Percentiles rank a stretch among this genome's conserved stretches.
phyloP scores from a whole-genome alignment of 2,329 filamentous ascomycete genomes.

The Colletotrichum tamarilloi region DNA sequence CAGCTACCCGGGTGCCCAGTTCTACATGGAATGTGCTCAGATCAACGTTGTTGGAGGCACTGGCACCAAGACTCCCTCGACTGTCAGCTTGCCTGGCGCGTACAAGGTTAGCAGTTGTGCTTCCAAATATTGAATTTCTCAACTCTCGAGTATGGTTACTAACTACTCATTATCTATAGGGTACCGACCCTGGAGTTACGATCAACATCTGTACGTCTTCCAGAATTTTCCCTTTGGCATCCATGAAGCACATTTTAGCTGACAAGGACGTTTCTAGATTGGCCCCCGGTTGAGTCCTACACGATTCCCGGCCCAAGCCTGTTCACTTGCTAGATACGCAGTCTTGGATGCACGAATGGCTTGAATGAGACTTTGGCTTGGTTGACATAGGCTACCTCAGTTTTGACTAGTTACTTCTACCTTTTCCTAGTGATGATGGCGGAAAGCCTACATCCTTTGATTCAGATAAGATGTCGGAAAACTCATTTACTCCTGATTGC shows the following conservation, averaged over 20 bases:
- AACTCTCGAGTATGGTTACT: not conserved
- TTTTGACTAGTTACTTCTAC: no score
- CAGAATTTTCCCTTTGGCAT: not conserved
- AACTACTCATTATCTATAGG: not conserved
- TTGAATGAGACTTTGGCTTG: not conserved
- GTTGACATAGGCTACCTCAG: not conserved
- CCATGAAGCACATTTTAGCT: not conserved
- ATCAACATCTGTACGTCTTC: not conserved
- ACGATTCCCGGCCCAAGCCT: not conserved
- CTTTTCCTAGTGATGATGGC: no score
- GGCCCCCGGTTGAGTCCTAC: not conserved
- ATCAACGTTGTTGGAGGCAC: conserved; percentile 49
- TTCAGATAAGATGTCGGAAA: no score
- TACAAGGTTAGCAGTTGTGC: conserved; percentile 34
- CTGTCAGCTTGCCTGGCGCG: conserved; percentile 44
- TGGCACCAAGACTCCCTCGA: conserved; percentile 39
- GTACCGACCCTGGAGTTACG: not conserved
- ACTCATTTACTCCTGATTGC: no score
- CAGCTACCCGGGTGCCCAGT: conserved; percentile 56
- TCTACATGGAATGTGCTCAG: conserved; percentile 56
- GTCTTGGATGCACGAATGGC: no score
- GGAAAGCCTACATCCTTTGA: no score
- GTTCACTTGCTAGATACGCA: not conserved
- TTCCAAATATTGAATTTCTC: not conserved
- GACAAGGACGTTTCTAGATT: not conserved